Base-by-base conservation (phyloP, 768 basidiomycete species). In the Agaricus subrufescens region DNA sequence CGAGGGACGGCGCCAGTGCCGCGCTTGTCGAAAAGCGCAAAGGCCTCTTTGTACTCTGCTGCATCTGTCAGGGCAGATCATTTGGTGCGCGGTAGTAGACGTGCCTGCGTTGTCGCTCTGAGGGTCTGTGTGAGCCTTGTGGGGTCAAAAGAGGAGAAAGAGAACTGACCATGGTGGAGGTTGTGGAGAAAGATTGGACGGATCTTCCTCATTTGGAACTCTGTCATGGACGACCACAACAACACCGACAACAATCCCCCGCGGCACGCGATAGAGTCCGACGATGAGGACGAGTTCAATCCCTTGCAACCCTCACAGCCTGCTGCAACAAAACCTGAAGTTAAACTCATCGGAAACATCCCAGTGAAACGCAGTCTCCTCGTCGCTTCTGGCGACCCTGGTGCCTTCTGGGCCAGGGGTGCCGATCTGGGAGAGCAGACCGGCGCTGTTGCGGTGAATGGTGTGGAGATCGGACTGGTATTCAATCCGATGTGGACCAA, bases 21-120 rank as follows among this genome's bases (percentile, higher is more conserved):
- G 62, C 86, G 86, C 77, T 98, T 98, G 76, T 99, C 97, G 71
- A 98, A 98, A 31, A 99, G 85, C 45, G 97, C 94, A 65, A 98
- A 98, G 1, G 95, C 95, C 71, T 98, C 94, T 66, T 93, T 92
- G 79, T 95, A 95, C 73, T 95, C 94, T 91, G 61, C 19, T n/a
- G n/a, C 12, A 43, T 49, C 12, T 26, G 34, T 52, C 6, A 58
- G 52, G 37, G 40, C 3, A 11, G 27, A 26, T 19, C 0, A 42
- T 25, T 15, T 30, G 37, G 29, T n/a, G 48, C n/a, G 12, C 11
- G 25, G 46, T 72, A 48, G 3, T 12, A 27, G 27, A 30, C 59
- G 50, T 23, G 59, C 61, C 61, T 57, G 60, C 57, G 61, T 64
- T 64, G 42, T 64, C 61, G 60, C 61, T 61, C 63, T 64, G 46